phyloP scores from a whole-genome alignment of 257 asterid genomes.

The Solanum medicagineum region DNA sequence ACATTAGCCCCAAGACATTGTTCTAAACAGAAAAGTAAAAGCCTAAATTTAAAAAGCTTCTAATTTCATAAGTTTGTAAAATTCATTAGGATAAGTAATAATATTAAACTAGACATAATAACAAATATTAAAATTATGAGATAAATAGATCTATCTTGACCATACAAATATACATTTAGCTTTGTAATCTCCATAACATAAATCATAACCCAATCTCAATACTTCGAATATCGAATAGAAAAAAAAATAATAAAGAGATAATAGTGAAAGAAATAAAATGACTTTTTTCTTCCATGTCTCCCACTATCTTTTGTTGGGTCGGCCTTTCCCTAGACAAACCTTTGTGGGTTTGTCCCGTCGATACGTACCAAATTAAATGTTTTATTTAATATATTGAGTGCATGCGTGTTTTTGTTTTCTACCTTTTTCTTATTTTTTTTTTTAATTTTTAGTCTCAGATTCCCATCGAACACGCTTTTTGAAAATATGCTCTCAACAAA shows the following conservation, averaged over 20 bases:
- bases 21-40: too few species aligned
- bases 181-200: too few species aligned
- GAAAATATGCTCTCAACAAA: not conserved
- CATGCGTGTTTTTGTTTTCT: not conserved
- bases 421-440: not conserved
- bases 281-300: constrained; percentile 4
- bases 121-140: too few species aligned
- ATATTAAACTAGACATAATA: too few species aligned
- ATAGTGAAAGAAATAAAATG: not conserved
- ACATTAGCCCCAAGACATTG: too few species aligned
- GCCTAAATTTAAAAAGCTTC: too few species aligned
- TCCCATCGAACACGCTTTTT: not conserved
- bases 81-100: too few species aligned
- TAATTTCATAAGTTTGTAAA: too few species aligned
- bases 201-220: not conserved
- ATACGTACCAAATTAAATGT: not conserved
- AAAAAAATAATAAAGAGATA: not conserved
- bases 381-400: not conserved
- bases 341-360: constrained; percentile 8
- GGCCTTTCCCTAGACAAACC: constrained; percentile 8
- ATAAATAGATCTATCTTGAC: too few species aligned
- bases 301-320: constrained; percentile 23
- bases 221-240: not conserved
- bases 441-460: not conserved
- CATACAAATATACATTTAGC: too few species aligned